Conservation (phyloP, 2,329 filamentous ascomycete genomes). For the Alternaria infectoria region DNA sequence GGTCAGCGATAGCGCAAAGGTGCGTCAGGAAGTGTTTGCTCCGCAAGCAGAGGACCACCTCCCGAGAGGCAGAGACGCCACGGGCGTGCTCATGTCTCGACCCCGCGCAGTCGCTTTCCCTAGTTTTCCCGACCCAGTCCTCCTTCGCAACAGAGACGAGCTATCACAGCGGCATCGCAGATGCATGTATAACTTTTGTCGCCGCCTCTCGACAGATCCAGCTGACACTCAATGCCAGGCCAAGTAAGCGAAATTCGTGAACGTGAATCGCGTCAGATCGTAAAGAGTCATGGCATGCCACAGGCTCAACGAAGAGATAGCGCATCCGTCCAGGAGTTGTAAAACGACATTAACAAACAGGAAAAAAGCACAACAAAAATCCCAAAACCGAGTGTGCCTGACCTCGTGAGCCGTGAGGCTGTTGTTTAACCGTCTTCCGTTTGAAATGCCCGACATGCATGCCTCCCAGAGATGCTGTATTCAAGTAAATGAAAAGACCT, state of each 20-base stretch:
- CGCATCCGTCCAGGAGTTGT: conserved; percentile 34
- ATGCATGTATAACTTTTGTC: conserved; percentile 49
- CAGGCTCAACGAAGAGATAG: conserved; percentile 45
- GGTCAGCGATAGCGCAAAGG: conserved; percentile 45
- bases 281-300: conserved; percentile 44
- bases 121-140: conserved; percentile 12
- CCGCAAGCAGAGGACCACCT: conserved; percentile 49
- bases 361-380: conserved; percentile 47
- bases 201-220: conserved; percentile 46
- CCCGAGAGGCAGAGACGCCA: conserved; percentile 38
- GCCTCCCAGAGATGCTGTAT: conserved; percentile 54
- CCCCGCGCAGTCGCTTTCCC: conserved; percentile 16
- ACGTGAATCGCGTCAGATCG: conserved; percentile 42
- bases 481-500: conserved; percentile 45
- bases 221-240: conserved; percentile 50
- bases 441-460: conserved; percentile 53
- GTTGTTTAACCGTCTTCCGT: conserved; percentile 44
- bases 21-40: conserved; percentile 37
- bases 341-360: conserved; percentile 49
- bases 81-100: conserved; percentile 41
- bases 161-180: conserved; percentile 48
- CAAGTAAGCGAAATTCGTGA: conserved; percentile 31
- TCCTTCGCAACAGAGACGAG: conserved; percentile 35
- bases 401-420: conserved; percentile 53
- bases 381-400: conserved; percentile 46